Base-by-base conservation (phyloP, 2,329 filamentous ascomycete species). In the Diaporthe helianthi region DNA sequence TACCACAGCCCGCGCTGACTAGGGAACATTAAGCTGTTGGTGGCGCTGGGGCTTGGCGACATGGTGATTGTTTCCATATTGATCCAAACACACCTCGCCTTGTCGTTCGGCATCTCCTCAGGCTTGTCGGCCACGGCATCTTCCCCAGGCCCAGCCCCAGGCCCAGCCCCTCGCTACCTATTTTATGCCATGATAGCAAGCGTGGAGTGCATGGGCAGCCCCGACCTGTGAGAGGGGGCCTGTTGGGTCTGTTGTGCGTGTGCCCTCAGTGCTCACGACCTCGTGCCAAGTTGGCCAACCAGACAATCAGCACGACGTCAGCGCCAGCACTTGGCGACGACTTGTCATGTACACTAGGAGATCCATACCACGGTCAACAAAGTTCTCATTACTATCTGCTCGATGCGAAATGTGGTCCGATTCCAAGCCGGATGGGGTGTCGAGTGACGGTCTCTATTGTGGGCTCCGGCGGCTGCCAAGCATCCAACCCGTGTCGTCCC, bases 341-440 rank as follows among this genome's bases (percentile, higher is more conserved):
- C 58, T 61, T 61, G 41, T 61, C 58, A 47, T 61, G 58, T 47
- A 47, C 13, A 26, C 58, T 63, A 46, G 44, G n/a, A 22, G 44
- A 63, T 63, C 58, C 58, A 36, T 63, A 63, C n/a, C n/a, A n/a
- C n/a, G n/a, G n/a, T n/a, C n/a, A 49, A 36, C 41, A 49, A 49
- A 47, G 6, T 12, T 49, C 13, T 36, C n/a, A n/a, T n/a, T n/a
- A n/a, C 36, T 63, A 12, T n/a, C 44, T 49, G n/a, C 58, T 63
- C n/a, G 44, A 19, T 47, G 36, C 29, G 44, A 63, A 31, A 47
- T 63, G 22, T 63, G 58, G 58, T 63, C 44, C 36, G 58, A 63
- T 63, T 63, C 58, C 58, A 63, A 63, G 58, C 58, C 58, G 58
- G 58, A 63, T 63, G 44, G 22, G 58, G 58, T 63, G 33, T 63